phyloP scores from a whole-genome alignment of 495 filamentous ascomycete genomes.

The Neurospora sp. region DNA sequence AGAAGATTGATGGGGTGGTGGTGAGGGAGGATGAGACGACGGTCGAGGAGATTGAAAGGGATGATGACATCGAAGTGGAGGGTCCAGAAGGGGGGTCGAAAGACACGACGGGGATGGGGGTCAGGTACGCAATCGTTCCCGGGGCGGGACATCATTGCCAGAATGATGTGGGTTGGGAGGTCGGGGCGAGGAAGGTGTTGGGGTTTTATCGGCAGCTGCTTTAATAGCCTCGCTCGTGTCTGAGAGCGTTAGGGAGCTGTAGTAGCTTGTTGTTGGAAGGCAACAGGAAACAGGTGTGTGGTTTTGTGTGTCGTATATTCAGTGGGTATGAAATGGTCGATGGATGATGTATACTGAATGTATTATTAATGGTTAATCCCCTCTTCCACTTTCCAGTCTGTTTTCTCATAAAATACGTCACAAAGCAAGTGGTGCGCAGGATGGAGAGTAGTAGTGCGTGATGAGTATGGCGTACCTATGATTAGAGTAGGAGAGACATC shows the following conservation, averaged over 20 bases:
- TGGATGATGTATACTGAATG: not conserved
- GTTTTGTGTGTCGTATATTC: not conserved
- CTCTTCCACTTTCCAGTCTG: not conserved
- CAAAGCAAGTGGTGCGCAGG: not conserved
- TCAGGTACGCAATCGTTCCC: slow-evolving; percentile 25
- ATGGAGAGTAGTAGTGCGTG: not conserved
- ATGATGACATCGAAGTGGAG: slow-evolving; percentile 50
- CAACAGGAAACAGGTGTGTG: not conserved
- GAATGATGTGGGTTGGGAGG: slow-evolving; percentile 32
- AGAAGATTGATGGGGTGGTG: slow-evolving; percentile 63
- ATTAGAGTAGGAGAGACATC: not conserved
- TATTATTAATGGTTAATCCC: not conserved
- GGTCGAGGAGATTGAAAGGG: slow-evolving; percentile 8
- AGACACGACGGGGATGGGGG: slow-evolving; percentile 15
- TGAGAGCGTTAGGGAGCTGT: not conserved
- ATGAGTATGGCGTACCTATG: not conserved
- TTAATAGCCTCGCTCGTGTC: not conserved
- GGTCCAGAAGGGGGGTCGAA: slow-evolving; percentile 6
- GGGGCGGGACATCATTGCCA: slow-evolving; percentile 36
- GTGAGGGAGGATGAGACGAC: slow-evolving; percentile 40
- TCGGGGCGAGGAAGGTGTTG: slow-evolving; percentile 27
- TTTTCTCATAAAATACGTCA: not conserved
- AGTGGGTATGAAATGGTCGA: not conserved
- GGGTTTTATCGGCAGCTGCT: slow-evolving; percentile 23
- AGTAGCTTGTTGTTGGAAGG: not conserved